Percentiles rank a stretch among this genome's conserved stretches.
Conservation (phyloP, 1,284 basidiomycete species). For the Cryptococcus sp. region DNA sequence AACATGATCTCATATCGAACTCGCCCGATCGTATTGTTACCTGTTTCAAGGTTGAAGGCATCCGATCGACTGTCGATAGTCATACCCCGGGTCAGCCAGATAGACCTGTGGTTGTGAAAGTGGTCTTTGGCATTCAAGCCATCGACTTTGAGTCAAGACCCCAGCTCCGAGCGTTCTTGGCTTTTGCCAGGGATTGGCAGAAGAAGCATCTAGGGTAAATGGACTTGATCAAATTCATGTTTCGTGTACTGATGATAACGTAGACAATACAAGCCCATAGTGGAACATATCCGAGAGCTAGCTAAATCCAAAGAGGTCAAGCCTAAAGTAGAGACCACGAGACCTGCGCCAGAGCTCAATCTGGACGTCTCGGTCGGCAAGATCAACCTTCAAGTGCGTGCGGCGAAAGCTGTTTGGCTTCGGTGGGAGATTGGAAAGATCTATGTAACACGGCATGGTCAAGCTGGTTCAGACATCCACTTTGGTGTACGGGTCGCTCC, state of each 20-base stretch:
- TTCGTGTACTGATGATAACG: neutral
- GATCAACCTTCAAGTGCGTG: constrained; percentile 25
- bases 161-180: constrained; percentile 32
- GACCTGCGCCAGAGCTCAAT: neutral
- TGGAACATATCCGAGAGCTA: constrained; percentile 9
- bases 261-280: constrained; percentile 21
- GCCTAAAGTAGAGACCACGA: neutral
- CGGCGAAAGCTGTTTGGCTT: constrained; percentile 37
- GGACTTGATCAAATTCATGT: neutral
- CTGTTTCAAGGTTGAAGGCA: neutral
- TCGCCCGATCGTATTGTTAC: constrained; percentile 3
- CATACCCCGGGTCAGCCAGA: neutral
- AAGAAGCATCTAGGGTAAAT: constrained; percentile 28
- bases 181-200: constrained; percentile 36
- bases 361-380: constrained; percentile 27
- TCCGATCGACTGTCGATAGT: neutral
- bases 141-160: constrained; percentile 35
- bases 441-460: constrained; percentile 18
- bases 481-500: constrained; percentile 32
- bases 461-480: constrained; percentile 9
- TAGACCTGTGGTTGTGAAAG: neutral
- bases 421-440: constrained; percentile 38
- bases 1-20: neutral
- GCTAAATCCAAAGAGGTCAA: too few relatives aligned
- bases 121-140: constrained; percentile 12